Conservation (phyloP, 305 asterid genomes). For the Fraxinus floribunda region DNA sequence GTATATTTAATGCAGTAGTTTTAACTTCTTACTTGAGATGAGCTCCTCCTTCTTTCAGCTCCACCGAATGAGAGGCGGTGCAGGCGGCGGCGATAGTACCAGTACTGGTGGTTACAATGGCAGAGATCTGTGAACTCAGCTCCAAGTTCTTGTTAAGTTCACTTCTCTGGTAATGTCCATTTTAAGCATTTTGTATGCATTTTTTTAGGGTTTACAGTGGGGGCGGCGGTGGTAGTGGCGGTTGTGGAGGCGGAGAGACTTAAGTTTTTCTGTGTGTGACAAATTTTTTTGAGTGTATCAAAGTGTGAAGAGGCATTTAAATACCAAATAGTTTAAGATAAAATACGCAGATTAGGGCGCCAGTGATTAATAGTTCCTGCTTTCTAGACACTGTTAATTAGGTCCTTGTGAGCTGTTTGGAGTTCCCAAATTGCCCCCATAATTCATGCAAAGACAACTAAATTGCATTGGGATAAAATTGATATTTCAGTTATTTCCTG, state of each 20-base stretch:
- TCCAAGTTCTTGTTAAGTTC: constrained; percentile 14
- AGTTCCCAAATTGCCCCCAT: constrained; percentile 15
- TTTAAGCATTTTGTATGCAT: constrained; percentile 10
- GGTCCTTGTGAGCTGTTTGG: background rate
- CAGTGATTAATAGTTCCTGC: constrained; percentile 30
- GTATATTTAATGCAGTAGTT: constrained; percentile 4
- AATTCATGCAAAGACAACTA: background rate
- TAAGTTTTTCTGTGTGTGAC: constrained; percentile 34
- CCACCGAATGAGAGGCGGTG: constrained; percentile 35
- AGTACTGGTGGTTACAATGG: background rate
- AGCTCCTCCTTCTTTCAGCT: constrained; percentile 23
- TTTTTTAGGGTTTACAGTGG: constrained; percentile 11
- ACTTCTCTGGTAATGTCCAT: constrained; percentile 28
- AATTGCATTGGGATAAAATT: background rate
- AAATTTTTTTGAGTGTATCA: constrained; percentile 27
- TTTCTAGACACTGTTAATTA: constrained; percentile 16
- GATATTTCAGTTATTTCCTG: background rate
- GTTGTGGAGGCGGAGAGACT: constrained; percentile 20
- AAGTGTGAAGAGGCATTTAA: constrained; percentile 36
- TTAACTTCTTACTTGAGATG: constrained; percentile 29
- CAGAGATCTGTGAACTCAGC: constrained; percentile 1
- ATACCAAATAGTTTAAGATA: constrained; percentile 20
- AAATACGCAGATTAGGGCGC: constrained; percentile 39
- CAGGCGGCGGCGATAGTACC: constrained; percentile 13
- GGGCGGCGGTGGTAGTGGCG: background rate